Conservation (phyloP, 2,329 filamentous ascomycete species). For the Pestalotiopsis fici region DNA sequence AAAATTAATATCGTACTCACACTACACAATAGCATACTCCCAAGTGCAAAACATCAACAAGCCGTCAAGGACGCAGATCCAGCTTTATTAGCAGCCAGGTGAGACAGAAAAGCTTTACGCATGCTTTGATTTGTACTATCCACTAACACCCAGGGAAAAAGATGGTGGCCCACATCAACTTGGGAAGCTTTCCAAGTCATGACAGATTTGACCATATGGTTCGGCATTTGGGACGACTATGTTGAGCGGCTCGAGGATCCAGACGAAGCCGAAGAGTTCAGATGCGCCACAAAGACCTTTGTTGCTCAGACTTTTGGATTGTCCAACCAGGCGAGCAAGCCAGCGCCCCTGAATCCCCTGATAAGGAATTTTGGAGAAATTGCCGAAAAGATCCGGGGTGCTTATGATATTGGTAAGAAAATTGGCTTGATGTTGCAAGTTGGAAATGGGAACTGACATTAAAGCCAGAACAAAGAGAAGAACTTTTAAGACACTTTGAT, state of each 20-base stretch:
- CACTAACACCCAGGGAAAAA: not conserved
- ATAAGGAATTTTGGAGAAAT: slow-evolving; percentile 20
- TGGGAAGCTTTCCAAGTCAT: slow-evolving; percentile 19
- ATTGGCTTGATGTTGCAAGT: no score
- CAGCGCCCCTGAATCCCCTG: slow-evolving; percentile 14
- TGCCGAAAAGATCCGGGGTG: slow-evolving; percentile 14
- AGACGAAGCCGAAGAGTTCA: slow-evolving; percentile 18
- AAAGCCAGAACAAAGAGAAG: slow-evolving; percentile 20
- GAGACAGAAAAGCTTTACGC: slow-evolving; percentile 3
- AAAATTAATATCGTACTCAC: not conserved
- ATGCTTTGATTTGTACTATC: not conserved
- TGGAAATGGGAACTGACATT: not conserved
- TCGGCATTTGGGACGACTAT: slow-evolving; percentile 26
- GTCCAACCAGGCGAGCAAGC: not conserved
- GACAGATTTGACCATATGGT: slow-evolving; percentile 25
- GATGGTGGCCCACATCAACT: slow-evolving; percentile 25
- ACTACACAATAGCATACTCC: not conserved
- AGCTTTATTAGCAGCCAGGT: slow-evolving; percentile 25
- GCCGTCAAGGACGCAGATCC: slow-evolving; percentile 20
- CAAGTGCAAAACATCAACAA: slow-evolving; percentile 7
- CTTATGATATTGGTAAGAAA: slow-evolving; percentile 18
- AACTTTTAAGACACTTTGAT: slow-evolving; percentile 19
- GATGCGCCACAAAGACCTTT: slow-evolving; percentile 21
- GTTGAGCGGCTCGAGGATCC: slow-evolving; percentile 18
- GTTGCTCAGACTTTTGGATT: slow-evolving; percentile 10